phyloP scores from a whole-genome alignment of 345 rosid species.

The Salix suchowensis region DNA sequence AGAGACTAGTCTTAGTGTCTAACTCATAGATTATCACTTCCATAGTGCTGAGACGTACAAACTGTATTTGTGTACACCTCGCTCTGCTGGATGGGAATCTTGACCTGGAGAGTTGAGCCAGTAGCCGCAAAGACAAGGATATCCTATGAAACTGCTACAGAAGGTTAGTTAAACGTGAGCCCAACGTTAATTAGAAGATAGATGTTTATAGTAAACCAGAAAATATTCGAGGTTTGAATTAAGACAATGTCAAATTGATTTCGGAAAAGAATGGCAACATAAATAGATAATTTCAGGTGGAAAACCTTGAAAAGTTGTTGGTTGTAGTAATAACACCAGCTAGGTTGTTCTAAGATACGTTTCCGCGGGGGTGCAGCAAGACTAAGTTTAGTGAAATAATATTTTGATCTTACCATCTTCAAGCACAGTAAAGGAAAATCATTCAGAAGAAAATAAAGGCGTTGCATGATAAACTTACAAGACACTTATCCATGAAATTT shows the following conservation, averaged over 20 bases:
- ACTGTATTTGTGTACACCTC: conserved; percentile 46
- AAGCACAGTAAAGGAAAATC: not conserved
- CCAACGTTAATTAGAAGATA: not conserved
- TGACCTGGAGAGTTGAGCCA: conserved; percentile 71
- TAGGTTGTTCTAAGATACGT: conserved; percentile 72
- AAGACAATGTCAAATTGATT: not conserved
- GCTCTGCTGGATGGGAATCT: conserved; percentile 47
- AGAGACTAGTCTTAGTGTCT: not conserved
- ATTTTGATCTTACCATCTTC: not conserved
- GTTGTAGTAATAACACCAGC: conserved; percentile 69
- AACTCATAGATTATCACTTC: not conserved
- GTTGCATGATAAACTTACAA: conserved; percentile 42
- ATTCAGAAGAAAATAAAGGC: not conserved
- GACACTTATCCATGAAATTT: conserved; percentile 7
- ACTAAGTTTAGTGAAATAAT: not conserved
- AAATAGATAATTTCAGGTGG: conserved; percentile 17
- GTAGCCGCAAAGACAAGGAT: conserved; percentile 71
- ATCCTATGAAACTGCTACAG: conserved; percentile 66
- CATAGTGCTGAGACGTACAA: not conserved
- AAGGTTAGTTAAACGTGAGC: not conserved
- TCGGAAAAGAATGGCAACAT: not conserved
- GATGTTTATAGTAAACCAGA: not conserved
- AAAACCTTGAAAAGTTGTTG: conserved; percentile 75
- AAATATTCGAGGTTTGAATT: not conserved
- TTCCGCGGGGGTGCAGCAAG: not conserved